Base-by-base conservation (phyloP, 768 basidiomycete species). In the Lyophyllum decastes region DNA sequence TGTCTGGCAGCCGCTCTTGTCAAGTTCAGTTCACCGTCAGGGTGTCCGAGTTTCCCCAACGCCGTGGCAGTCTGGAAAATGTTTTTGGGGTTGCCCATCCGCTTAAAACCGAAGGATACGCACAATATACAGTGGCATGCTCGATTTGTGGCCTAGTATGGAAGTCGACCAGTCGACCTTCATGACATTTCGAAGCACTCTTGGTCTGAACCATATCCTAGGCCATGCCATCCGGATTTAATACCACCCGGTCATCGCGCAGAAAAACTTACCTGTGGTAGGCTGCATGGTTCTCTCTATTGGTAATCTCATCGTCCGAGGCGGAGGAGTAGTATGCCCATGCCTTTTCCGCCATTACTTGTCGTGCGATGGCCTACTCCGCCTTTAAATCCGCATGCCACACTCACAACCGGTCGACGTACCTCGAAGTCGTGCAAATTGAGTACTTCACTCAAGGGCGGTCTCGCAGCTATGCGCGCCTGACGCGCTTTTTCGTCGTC, bases 261-360 rank as follows among this genome's bases (percentile, higher is more conserved):
- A 27, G 35, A 41, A 1, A 12, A 19, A 58, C 59, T 51, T 58
- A 89, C 92, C 95, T 82, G 64, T 98, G 95, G 68, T 89, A 98
- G 2, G 95, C 95, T 51, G 87, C 81, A 60, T 92, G 93, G 65
- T 97, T 97, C 72, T 96, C 94, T 49, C 94, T 81, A 58, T 82
- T 77, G 27, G 94, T 95, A 45, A 95, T 92, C 72, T 97, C 94
- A 64, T 98, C 95, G 68, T 98, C 96, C 7, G 96, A 88, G 17
- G 94, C 95, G n/a, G 93, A 95, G 0, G 91, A 94, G 67, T 98
- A 95, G 70, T 95, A 95, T 5, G 95, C 95, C 95, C 95, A 98
- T 0, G 93, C 93, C 69, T 93, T 92, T 33, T 89, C 87, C 1
- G 86, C 75, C 78, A 98, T 87, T 11, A 92, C 88, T 64, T 78